Evolutionary conservation across 257 asterid species (phyloP).

Genomic region (Ophiorrhiza pumila): DNA sequence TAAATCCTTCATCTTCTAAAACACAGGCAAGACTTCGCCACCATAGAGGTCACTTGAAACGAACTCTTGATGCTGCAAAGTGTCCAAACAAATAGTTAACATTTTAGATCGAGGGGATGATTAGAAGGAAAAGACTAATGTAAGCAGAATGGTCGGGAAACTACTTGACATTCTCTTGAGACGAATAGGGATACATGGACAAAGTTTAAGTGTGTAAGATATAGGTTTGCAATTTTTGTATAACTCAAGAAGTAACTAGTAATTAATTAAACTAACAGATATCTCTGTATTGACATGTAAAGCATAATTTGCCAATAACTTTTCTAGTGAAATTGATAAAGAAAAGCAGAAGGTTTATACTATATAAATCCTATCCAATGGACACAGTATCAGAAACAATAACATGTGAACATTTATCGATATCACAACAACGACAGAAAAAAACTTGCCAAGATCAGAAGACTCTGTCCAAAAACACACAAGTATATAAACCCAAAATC

Average conservation of each 20-base stretch:
- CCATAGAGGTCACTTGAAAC: conserved; percentile 59
- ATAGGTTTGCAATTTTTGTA: not conserved
- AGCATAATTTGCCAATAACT: too few species aligned
- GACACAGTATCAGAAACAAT: not conserved
- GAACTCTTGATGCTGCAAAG: conserved; percentile 48
- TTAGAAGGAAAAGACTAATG: not conserved
- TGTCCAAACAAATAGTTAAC: conserved; percentile 10
- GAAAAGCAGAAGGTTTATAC: not conserved
- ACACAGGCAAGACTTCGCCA: conserved; percentile 78
- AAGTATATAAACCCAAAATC: not conserved
- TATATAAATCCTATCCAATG: not conserved
- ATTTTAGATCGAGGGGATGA: not conserved
- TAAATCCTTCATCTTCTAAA: conserved; percentile 56
- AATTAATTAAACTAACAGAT: not conserved
- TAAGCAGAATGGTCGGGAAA: not conserved
- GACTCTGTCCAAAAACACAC: not conserved
- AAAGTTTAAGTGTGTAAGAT: not conserved
- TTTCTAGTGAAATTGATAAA: not conserved
- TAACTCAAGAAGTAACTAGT: not conserved
- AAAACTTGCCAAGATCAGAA: not conserved
- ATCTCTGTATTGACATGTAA: not conserved
- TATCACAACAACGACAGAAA: not conserved
- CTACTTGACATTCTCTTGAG: not conserved
- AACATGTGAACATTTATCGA: not conserved
- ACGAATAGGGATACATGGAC: not conserved